Evolutionary conservation across 768 basidiomycete genomes (phyloP).

Genomic region (Artomyces pyxidatus): DNA sequence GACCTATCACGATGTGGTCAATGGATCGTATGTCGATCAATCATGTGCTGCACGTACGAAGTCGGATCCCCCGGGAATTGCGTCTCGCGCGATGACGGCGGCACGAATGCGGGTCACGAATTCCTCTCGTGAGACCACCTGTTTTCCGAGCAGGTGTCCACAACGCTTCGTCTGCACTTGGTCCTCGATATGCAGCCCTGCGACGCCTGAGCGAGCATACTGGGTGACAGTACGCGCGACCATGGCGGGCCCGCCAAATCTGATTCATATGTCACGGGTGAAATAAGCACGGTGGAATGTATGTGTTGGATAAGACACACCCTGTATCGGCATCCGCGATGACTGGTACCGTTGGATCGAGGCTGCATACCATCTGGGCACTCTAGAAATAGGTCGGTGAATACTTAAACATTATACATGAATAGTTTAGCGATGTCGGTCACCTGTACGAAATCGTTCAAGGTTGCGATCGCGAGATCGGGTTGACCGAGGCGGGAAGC

Average conservation of each 20-base stretch:
- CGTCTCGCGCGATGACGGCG: slow-evolving; percentile 68
- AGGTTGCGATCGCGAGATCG: slow-evolving; percentile 71
- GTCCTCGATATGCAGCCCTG: slow-evolving; percentile 73
- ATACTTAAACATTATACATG: too few relatives aligned
- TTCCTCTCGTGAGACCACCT: slow-evolving; percentile 73
- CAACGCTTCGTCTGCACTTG: slow-evolving; percentile 80
- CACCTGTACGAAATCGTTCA: slow-evolving; percentile 69
- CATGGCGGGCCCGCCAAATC: slow-evolving; percentile 68
- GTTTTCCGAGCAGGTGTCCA: slow-evolving; percentile 74
- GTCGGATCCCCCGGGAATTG: slow-evolving; percentile 67
- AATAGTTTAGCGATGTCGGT: too few relatives aligned
- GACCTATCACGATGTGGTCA: too few relatives aligned
- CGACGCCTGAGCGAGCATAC: slow-evolving; percentile 62
- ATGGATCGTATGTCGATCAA: too few relatives aligned
- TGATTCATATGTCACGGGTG: slow-evolving; percentile 15
- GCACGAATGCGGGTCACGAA: slow-evolving; percentile 69
- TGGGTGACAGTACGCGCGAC: slow-evolving; percentile 69
- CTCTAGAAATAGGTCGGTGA: too few relatives aligned
- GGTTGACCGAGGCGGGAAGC: slow-evolving; percentile 72
- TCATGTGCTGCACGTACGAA: too few relatives aligned
- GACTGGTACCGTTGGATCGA: slow-evolving; percentile 58
- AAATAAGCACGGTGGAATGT: not conserved
- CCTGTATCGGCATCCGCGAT: slow-evolving; percentile 80
- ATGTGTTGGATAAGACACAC: slow-evolving; percentile 23
- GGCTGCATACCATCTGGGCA: slow-evolving; percentile 61